These are phyloP conservation scores for Chytridium lagenaria DNA, from an alignment of 371 early-diverging fungal species.

Conservation along the genomic window DNA sequence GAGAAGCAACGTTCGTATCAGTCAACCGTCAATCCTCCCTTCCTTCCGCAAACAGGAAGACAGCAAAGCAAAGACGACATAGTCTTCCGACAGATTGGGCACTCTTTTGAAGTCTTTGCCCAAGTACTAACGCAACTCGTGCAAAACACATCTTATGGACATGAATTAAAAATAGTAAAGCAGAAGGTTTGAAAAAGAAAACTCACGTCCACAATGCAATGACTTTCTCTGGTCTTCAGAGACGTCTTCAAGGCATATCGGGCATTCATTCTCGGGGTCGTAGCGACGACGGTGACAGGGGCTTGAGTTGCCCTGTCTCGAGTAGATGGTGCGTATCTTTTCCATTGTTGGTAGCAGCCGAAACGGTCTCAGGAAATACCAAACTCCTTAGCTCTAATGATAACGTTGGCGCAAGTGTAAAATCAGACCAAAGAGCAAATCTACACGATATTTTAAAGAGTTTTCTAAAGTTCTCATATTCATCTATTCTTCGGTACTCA, in stretches of 20 bases:
- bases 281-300: too few species aligned
- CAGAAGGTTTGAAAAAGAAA: background rate
- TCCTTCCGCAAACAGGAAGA: background rate
- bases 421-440: too few species aligned
- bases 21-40: background rate
- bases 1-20: too few species aligned
- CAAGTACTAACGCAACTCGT: background rate
- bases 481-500: too few species aligned
- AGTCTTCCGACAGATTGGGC: background rate
- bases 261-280: conserved; percentile 9
- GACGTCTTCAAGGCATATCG: background rate
- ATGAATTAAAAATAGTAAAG: background rate
- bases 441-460: too few species aligned
- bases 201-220: conserved; percentile 9
- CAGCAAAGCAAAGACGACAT: background rate
- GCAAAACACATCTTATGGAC: background rate
- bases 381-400: too few species aligned
- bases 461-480: too few species aligned
- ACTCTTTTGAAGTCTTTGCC: background rate
- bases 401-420: too few species aligned
- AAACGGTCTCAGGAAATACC: too few species aligned
- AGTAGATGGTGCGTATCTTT: too few species aligned
- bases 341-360: too few species aligned
- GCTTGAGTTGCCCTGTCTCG: too few species aligned
- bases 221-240: background rate